A percentile compares a stretch with the other conserved stretches of the same genome.
phyloP scores from a whole-genome alignment of 257 asterid genomes.

The Pogostemon cablin region DNA sequence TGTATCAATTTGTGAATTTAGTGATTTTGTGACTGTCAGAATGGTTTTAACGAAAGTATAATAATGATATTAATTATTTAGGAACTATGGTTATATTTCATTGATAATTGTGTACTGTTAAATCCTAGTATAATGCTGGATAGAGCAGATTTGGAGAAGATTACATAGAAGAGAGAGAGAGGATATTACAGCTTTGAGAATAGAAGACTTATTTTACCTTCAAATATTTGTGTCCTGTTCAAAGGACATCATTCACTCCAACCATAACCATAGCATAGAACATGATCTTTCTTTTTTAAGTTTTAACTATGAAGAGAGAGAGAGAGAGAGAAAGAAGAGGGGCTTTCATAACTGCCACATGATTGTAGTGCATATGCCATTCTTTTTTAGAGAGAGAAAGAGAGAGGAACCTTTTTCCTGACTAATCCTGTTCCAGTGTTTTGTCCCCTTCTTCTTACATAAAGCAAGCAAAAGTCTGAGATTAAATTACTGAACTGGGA shows the following conservation, averaged over 20 bases:
- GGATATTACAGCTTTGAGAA: too few relatives aligned
- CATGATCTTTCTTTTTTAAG: slow-evolving; percentile 40
- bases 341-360: slow-evolving; percentile 80
- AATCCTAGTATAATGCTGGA: neutral
- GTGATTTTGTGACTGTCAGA: neutral
- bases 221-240: too few relatives aligned
- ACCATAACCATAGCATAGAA: slow-evolving; percentile 33
- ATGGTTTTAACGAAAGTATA: too few relatives aligned
- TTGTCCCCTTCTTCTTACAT: slow-evolving; percentile 49
- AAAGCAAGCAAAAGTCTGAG: slow-evolving; percentile 21
- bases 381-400: slow-evolving; percentile 43
- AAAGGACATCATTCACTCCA: neutral
- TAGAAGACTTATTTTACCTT: too few relatives aligned
- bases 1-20: neutral
- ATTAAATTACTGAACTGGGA: slow-evolving; percentile 26
- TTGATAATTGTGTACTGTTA: slow-evolving; percentile 10
- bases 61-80: too few relatives aligned
- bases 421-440: slow-evolving; percentile 36
- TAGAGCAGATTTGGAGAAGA: too few relatives aligned
- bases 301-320: slow-evolving; percentile 23
- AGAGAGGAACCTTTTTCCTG: slow-evolving; percentile 38
- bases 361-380: slow-evolving; percentile 63
- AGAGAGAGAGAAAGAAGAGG: slow-evolving; percentile 26
- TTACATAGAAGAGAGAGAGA: too few relatives aligned
- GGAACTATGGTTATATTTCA: too few relatives aligned